Base-by-base conservation (phyloP, 306 rosid species). In the Purshia tridentata region DNA sequence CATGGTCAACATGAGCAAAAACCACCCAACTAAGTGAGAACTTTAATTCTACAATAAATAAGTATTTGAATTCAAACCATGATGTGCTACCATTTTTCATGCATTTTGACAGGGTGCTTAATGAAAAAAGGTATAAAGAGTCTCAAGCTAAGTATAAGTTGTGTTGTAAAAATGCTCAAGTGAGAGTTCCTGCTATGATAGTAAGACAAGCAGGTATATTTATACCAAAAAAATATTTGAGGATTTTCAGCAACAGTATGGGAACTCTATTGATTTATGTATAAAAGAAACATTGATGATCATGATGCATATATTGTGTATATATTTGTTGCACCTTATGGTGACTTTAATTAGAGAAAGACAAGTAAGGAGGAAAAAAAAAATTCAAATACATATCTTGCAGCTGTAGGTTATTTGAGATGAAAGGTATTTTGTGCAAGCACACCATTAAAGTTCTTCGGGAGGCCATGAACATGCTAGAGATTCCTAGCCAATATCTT, bases 1-100 rank as follows among this genome's bases (percentile, higher is more conserved):
- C 48, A 16, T 40, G 68, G 46, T 40, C 29, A 11, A 14, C 20
- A 4, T 12, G 59, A 48, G 23, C 12, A 35, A 6, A 12, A 8
- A 68, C 15, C 44, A 68, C 58, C 20, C 44, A 68, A 15, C 8
- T 72, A 0, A 72, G 6, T 72, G 67, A 72, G 16, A 58, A 37
- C 23, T 18, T 47, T 40, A 70, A 70, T 70, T 40, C 53, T 9
- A 54, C 19, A 15, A 0, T 41, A 1, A 55, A 70, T 12, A 8
- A 20, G 4, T 54, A 70, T 70, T 7, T 54, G 35, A 54, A 69
- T 1, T 39, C 18, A 9, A 15, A 50, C 6, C 15, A 41, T 45
- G 48, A 19, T 19, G 5, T 65, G 37, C n/a, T 19, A 3, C 63
- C 52, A 0, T 35, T 50, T 51, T 37, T 50, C 59, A 14, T 13